Conservation (phyloP, 352 stramenopile species). For the Globisporangium takayamanum region DNA sequence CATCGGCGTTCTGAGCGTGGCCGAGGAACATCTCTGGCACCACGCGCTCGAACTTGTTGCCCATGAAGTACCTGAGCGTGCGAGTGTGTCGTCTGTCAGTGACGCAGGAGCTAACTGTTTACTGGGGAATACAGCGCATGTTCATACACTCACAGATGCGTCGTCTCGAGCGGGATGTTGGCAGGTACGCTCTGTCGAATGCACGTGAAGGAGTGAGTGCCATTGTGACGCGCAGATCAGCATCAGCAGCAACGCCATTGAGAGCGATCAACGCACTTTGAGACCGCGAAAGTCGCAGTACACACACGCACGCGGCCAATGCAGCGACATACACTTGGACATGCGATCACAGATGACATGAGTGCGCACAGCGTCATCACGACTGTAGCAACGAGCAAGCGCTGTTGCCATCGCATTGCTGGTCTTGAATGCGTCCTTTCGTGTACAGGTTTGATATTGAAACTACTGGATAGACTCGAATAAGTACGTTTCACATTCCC, state of each 20-base stretch:
- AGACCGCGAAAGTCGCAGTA: slow-evolving; percentile 74
- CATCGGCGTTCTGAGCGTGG: slow-evolving; percentile 43
- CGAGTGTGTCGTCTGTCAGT: not conserved
- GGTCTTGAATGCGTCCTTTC: not conserved
- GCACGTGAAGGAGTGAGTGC: not conserved
- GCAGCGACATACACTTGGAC: slow-evolving; percentile 52
- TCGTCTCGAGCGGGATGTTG: slow-evolving; percentile 65
- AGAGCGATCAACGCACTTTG: slow-evolving; percentile 19
- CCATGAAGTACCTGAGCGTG: slow-evolving; percentile 44
- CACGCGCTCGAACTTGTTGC: slow-evolving; percentile 65
- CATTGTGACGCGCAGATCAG: not conserved
- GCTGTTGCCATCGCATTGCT: too few species aligned
- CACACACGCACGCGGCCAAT: slow-evolving; percentile 60
- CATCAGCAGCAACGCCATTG: not conserved
- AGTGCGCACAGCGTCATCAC: not conserved
- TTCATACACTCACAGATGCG: slow-evolving; percentile 45
- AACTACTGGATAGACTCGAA: not conserved
- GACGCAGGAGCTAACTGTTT: not conserved
- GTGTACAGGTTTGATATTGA: not conserved
- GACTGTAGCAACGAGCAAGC: not conserved
- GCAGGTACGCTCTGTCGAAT: slow-evolving; percentile 33
- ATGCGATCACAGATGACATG: slow-evolving; percentile 6
- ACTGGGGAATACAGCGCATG: slow-evolving; percentile 6
- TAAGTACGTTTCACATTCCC: not conserved
- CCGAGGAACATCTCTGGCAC: slow-evolving; percentile 63